Conservation (phyloP, 2,329 filamentous ascomycete genomes). For the Colletotrichum plurivorum region DNA sequence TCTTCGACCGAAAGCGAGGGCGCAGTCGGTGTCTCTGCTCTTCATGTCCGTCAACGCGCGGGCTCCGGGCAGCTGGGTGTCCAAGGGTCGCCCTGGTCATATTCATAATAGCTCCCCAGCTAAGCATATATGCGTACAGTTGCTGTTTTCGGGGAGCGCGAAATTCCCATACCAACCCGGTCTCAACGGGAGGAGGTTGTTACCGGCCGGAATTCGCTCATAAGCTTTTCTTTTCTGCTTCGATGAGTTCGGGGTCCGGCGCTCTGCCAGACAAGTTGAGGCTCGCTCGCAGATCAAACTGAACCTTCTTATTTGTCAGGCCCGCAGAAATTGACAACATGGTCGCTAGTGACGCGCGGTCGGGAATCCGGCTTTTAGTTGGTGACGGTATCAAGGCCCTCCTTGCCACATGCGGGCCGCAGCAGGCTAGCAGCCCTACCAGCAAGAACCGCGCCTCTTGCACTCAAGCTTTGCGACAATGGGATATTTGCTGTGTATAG, state of each 20-base stretch:
- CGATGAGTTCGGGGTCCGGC: background rate
- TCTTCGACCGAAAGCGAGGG: background rate
- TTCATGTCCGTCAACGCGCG: background rate
- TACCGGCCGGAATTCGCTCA: background rate
- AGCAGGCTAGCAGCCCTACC: slow-evolving; percentile 2
- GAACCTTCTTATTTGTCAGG: slow-evolving; percentile 11
- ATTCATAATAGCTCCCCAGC: background rate
- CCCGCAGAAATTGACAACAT: background rate
- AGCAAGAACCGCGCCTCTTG: background rate
- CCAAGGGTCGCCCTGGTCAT: background rate
- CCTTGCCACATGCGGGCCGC: background rate
- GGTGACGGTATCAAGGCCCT: background rate
- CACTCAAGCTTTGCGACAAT: no score
- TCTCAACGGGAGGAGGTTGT: background rate
- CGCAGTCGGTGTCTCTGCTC: background rate
- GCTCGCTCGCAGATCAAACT: slow-evolving; percentile 3
- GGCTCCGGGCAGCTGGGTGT: background rate
- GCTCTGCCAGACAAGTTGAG: slow-evolving; percentile 1
- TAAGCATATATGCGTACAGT: background rate
- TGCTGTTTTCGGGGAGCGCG: background rate
- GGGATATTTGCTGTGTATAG: no score
- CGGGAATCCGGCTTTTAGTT: slow-evolving; percentile 10
- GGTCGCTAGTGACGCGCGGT: background rate
- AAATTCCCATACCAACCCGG: background rate
- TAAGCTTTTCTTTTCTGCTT: background rate